These are phyloP conservation scores for maize (Zea mays) DNA, from an alignment of 176 grass and related monocot genomes.

Conservation along the genomic window DNA sequence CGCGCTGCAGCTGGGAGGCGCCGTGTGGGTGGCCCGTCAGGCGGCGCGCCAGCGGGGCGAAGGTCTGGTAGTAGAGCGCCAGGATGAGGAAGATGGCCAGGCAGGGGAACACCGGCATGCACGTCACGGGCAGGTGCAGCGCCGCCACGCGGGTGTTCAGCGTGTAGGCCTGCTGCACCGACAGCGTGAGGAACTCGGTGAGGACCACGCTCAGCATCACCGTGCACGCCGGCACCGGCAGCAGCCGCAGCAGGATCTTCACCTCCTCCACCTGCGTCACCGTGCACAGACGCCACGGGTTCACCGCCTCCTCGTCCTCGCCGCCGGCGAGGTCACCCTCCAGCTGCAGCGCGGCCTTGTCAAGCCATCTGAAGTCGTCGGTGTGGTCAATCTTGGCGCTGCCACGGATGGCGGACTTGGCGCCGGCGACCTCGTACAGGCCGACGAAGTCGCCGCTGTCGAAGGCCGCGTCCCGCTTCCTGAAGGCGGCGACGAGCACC, in stretches of 20 bases:
- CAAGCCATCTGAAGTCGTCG: slow-evolving; percentile 67
- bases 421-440: slow-evolving; percentile 72
- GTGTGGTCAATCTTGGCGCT: slow-evolving; percentile 96
- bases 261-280: slow-evolving; percentile 94
- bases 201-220: slow-evolving; percentile 80
- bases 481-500: slow-evolving; percentile 73
- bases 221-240: slow-evolving; percentile 77
- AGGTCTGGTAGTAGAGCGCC: slow-evolving; percentile 75
- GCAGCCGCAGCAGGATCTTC: slow-evolving; percentile 81
- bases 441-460: slow-evolving; percentile 51
- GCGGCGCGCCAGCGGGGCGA: slow-evolving; percentile 66
- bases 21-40: slow-evolving; percentile 85
- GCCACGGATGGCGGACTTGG: slow-evolving; percentile 70
- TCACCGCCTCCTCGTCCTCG: background rate
- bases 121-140: slow-evolving; percentile 72
- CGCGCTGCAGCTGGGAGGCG: slow-evolving; percentile 84
- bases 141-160: slow-evolving; percentile 66
- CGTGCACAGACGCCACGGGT: slow-evolving; percentile 76
- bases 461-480: slow-evolving; percentile 59
- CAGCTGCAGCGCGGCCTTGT: slow-evolving; percentile 75
- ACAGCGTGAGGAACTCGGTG: slow-evolving; percentile 90
- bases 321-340: slow-evolving; percentile 27
- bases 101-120: slow-evolving; percentile 97
- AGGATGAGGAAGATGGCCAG: slow-evolving; percentile 86
- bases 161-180: slow-evolving; percentile 91